These are phyloP conservation scores for Populus pruinosa DNA, from an alignment of 345 rosid genomes.

Conservation along the genomic window DNA sequence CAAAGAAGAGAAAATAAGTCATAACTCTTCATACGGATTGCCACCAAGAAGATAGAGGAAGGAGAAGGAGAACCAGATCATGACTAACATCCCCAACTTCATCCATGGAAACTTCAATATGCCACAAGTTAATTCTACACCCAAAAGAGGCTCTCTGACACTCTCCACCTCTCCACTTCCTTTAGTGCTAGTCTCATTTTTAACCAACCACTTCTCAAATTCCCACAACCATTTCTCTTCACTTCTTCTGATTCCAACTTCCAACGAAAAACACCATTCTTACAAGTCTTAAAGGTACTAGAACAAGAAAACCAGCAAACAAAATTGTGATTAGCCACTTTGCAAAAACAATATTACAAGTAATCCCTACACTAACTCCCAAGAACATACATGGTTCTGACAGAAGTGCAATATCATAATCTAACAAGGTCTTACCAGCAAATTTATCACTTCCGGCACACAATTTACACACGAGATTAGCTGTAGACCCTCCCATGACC, in stretches of 20 bases:
- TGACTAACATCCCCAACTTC: conserved; percentile 55
- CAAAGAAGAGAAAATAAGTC: not conserved
- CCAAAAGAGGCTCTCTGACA: conserved; percentile 39
- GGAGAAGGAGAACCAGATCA: conserved; percentile 68
- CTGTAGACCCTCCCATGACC: conserved; percentile 88
- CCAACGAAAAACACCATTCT: conserved; percentile 59
- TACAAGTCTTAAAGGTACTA: conserved; percentile 61
- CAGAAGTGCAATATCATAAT: conserved; percentile 68
- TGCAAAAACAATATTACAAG: conserved; percentile 69
- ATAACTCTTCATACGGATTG: conserved; percentile 60
- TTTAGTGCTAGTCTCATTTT: not conserved
- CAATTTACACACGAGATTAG: conserved; percentile 58
- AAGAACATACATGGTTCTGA: conserved; percentile 85
- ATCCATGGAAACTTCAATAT: conserved; percentile 54
- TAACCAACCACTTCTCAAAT: conserved; percentile 33
- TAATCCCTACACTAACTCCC: conserved; percentile 83
- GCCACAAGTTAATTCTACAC: not conserved
- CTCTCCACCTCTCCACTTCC: conserved; percentile 27
- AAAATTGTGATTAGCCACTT: conserved; percentile 79
- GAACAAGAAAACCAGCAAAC: conserved; percentile 72
- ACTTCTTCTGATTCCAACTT: conserved; percentile 51
- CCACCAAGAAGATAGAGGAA: conserved; percentile 65
- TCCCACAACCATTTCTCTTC: conserved; percentile 25
- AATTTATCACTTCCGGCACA: conserved; percentile 35
- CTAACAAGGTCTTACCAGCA: conserved; percentile 46